These are phyloP conservation scores for Coniochaeta prunicola DNA, from an alignment of 2,329 filamentous ascomycete species.

Conservation along the genomic window DNA sequence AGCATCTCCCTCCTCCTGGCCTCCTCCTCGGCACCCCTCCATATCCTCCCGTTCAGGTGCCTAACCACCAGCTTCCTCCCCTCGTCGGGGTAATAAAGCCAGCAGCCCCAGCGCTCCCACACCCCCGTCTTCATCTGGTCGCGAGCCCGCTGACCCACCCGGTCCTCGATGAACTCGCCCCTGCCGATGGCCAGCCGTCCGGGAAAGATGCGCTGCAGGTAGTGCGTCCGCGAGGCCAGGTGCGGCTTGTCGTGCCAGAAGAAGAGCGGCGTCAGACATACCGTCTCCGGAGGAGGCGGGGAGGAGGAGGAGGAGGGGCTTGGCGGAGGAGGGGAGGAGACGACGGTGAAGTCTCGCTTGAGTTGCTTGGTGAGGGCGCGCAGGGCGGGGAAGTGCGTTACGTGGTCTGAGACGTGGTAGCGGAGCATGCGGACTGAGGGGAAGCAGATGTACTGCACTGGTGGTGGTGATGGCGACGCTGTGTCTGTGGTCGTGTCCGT, in stretches of 20 bases:
- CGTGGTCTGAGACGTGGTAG: slow-evolving; percentile 41
- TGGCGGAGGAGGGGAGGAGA: neutral
- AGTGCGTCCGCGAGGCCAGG: slow-evolving; percentile 39
- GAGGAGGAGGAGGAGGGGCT: neutral
- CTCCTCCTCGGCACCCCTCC: slow-evolving; percentile 32
- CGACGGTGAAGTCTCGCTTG: slow-evolving; percentile 28
- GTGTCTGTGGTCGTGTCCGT: neutral
- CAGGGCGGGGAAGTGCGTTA: slow-evolving; percentile 32
- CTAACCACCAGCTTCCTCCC: slow-evolving; percentile 37
- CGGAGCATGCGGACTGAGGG: slow-evolving; percentile 43
- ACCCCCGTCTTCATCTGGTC: slow-evolving; percentile 47
- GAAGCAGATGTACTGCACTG: slow-evolving; percentile 46
- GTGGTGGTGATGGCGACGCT: slow-evolving; percentile 13
- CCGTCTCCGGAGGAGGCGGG: slow-evolving; percentile 9
- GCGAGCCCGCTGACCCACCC: slow-evolving; percentile 45
- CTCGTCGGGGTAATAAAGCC: slow-evolving; percentile 45
- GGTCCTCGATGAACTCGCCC: slow-evolving; percentile 50
- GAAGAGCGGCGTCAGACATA: slow-evolving; percentile 47
- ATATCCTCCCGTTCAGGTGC: slow-evolving; percentile 44
- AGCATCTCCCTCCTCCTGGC: neutral
- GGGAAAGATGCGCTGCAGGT: slow-evolving; percentile 41
- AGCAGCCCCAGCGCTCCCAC: slow-evolving; percentile 47
- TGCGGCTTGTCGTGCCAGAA: slow-evolving; percentile 55
- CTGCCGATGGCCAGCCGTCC: slow-evolving; percentile 40
- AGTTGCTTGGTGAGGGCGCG: slow-evolving; percentile 31